phyloP scores from a whole-genome alignment of 2,329 filamentous ascomycete species.

The Gnomoniopsis smithogilvyi region DNA sequence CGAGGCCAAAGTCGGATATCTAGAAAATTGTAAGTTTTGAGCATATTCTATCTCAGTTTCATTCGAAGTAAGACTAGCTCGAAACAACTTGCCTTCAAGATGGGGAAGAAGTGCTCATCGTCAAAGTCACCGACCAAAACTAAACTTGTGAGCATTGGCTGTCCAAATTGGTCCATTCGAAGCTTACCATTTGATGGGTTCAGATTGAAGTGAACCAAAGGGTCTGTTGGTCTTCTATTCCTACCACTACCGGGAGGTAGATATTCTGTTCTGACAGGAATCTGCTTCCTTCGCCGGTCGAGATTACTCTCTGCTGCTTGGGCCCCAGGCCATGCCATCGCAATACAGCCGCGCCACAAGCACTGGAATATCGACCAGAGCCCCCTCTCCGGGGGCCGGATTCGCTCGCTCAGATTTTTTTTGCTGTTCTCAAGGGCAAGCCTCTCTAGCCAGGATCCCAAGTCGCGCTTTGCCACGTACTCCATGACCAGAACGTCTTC shows the following conservation, averaged over 20 bases:
- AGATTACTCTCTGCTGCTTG: background rate
- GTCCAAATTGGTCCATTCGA: background rate
- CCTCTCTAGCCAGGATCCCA: background rate
- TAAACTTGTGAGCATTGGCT: background rate
- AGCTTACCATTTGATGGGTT: background rate
- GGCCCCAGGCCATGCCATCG: background rate
- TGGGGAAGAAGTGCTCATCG: background rate
- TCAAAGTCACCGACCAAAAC: background rate
- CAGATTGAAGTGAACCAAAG: background rate
- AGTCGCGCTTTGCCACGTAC: background rate
- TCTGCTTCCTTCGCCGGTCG: background rate
- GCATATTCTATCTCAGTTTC: background rate
- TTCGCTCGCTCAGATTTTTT: too few relatives aligned
- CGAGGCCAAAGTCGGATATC: background rate
- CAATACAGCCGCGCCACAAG: background rate
- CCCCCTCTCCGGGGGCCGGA: background rate
- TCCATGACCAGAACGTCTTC: background rate
- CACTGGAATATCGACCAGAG: background rate
- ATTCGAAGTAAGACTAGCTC: background rate
- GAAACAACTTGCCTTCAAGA: background rate
- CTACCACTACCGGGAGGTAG: background rate
- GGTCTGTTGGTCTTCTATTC: background rate
- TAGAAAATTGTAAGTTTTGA: background rate
- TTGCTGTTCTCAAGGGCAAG: background rate
- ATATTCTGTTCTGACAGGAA: background rate